These are phyloP conservation scores for Lactifluus echinatus DNA, from an alignment of 768 basidiomycete species.

Conservation along the genomic window DNA sequence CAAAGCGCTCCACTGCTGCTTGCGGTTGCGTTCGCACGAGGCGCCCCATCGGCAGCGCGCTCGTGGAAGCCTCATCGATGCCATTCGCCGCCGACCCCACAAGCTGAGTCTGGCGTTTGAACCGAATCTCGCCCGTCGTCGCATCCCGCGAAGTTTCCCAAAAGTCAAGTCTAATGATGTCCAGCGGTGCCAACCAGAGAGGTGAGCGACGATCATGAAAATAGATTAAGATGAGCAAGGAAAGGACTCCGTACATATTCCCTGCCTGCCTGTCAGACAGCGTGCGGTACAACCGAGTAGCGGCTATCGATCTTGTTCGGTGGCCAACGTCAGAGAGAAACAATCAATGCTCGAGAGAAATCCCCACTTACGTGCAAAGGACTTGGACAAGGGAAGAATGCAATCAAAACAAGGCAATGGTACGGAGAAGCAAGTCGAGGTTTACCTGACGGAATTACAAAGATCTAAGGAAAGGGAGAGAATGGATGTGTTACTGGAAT, in stretches of 20 bases:
- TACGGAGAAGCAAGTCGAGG: background rate
- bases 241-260: constrained; percentile 3
- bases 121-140: constrained; percentile 19
- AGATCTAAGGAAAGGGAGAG: constrained; percentile 13
- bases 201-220: no score
- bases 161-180: constrained; percentile 20
- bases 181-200: no score
- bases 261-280: constrained; percentile 15
- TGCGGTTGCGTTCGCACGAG: constrained; percentile 9
- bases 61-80: background rate
- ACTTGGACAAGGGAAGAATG: constrained; percentile 3
- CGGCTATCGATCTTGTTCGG: constrained; percentile 13
- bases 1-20: constrained; percentile 14
- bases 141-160: constrained; percentile 17
- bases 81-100: background rate
- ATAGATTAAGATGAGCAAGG: no score
- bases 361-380: constrained; percentile 17
- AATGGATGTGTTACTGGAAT: background rate
- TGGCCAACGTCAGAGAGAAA: background rate
- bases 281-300: constrained; percentile 18
- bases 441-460: constrained; percentile 10
- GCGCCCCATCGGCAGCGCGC: constrained; percentile 12
- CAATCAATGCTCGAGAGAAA: background rate
- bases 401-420: background rate
- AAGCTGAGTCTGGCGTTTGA: constrained; percentile 18